phyloP scores from a whole-genome alignment of 768 basidiomycete genomes.

The Mrakia frigida region DNA sequence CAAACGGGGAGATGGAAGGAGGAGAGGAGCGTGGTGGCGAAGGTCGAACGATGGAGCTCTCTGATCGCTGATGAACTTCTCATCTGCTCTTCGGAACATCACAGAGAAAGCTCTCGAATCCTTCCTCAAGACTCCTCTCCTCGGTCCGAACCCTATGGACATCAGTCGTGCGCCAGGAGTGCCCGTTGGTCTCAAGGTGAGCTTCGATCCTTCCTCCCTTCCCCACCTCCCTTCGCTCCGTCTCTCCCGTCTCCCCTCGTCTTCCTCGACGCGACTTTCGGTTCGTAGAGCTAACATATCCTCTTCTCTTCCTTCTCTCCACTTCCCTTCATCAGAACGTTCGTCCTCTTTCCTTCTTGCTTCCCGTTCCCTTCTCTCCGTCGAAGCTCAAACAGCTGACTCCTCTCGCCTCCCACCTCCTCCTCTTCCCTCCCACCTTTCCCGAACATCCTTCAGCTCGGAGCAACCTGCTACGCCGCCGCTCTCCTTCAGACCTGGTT shows the following conservation, averaged over 20 bases:
- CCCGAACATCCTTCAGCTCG: slow-evolving; percentile 57
- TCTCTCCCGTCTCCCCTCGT: not conserved
- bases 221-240: not conserved
- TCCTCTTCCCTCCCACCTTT: slow-evolving; percentile 13
- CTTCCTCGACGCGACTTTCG: not conserved
- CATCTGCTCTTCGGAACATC: slow-evolving; percentile 35
- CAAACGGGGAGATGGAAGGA: not conserved
- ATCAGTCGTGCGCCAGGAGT: slow-evolving; percentile 52
- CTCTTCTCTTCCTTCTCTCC: slow-evolving; percentile 2
- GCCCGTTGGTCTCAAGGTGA: slow-evolving; percentile 74
- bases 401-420: not conserved
- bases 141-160: slow-evolving; percentile 56
- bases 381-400: not conserved
- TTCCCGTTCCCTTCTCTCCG: slow-evolving; percentile 40
- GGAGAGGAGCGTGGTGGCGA: not conserved
- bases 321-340: not conserved
- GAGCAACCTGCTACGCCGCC: slow-evolving; percentile 86
- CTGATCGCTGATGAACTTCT: slow-evolving; percentile 16
- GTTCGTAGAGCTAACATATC: not conserved
- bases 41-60: not conserved
- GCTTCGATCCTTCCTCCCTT: slow-evolving; percentile 25
- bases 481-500: slow-evolving; percentile 72
- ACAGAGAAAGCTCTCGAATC: slow-evolving; percentile 53
- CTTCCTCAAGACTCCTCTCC: slow-evolving; percentile 53
- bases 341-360: not conserved